Evolutionary conservation across 306 rosid species (phyloP), one percentile per base, ranked within the genome.

Genomic region (Hippophae tibetana): DNA sequence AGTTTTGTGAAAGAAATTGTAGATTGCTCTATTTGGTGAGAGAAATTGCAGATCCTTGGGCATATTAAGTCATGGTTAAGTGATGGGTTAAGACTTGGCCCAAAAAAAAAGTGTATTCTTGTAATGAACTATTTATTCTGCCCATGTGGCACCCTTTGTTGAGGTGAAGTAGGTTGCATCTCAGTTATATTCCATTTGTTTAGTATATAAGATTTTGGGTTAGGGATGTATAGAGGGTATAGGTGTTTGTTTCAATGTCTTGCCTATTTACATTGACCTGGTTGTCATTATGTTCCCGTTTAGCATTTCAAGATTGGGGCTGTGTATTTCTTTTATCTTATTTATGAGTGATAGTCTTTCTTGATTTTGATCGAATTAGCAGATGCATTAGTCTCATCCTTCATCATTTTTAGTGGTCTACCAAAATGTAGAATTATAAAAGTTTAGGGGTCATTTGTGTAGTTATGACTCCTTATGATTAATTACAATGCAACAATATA

Each of bases 161-260:
- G 58, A 58, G 73, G 49, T 61, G 73, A 55, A 38, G 57, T 60
- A 68, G 66, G 60, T 52, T 7, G 42, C 50, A 42, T 48, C 63
- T 46, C 57, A 10, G 26, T 10, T 69, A 52, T 58, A 61, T 61
- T 55, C 50, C 62, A 13, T 44, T 45, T 61, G 73, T 69, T 45
- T 43, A 50, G 73, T 69, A 69, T 60, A 69, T 69, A 69, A 69
- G 73, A 61, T 69, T 69, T 69, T 69, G 68, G 61, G 57, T 63
- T 61, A 63, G 50, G 41, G 62, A 69, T 69, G 73, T 69, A 69
- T 47, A 69, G 73, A 69, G 72, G 71, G 67, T 69, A 69, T 69
- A 69, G 73, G 70, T 47, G 62, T 13, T 54, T 49, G 62, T 54
- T 69, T 46, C 48, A 57, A 18, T 12, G 64, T 64, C 38, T 31